Evolutionary conservation across 805 yeast species (phyloP), one percentile per base, ranked within the genome.

Genomic region (Blastobotrys peoriensis): DNA sequence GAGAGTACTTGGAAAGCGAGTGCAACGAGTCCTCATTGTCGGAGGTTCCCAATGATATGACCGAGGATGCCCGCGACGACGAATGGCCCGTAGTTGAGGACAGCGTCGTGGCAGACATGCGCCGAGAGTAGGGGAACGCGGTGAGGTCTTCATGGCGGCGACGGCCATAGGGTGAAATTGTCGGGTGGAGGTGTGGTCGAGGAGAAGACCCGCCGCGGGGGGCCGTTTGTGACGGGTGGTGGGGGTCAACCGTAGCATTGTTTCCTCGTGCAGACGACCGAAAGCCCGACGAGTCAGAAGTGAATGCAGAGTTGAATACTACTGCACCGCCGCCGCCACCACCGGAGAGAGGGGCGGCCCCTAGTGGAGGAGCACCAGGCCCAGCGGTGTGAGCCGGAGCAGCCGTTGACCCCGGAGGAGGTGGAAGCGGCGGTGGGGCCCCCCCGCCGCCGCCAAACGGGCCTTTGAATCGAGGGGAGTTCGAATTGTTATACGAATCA

Each of bases 191-290:
- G 35, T 13, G 36, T 9, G 20, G 49, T 28, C n/a, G 45, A 37
- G 3, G 51, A 41, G 3, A 47, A 36, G 10, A 41, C 35, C 18
- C 46, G 46, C n/a, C 46, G 17, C 28, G 41, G 36, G n/a, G 40
- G 36, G 22, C 34, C 8, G 30, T 8, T 8, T 8, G 13, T 25
- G 30, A 25, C 37, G 43, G 46, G n/a, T 48, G 48, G 41, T 48
- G 53, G 10, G 58, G 85, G 4, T 83, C 85, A 3, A 52, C 48
- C n/a, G 48, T 28, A 9, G 45, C 21, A 17, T 43, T 28, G 18
- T 40, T 34, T 2, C 54, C 44, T 18, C 51, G 43, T 8, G 54
- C 33, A 13, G 57, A 49, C 18, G 55, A 49, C 38, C 52, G 51
- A 25, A 56, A 27, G n/a, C 56, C 55, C 10, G 54, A 47, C 16